Evolutionary conservation across 2,329 filamentous ascomycete genomes (phyloP).

Genomic region (Hysterium pulicare): DNA sequence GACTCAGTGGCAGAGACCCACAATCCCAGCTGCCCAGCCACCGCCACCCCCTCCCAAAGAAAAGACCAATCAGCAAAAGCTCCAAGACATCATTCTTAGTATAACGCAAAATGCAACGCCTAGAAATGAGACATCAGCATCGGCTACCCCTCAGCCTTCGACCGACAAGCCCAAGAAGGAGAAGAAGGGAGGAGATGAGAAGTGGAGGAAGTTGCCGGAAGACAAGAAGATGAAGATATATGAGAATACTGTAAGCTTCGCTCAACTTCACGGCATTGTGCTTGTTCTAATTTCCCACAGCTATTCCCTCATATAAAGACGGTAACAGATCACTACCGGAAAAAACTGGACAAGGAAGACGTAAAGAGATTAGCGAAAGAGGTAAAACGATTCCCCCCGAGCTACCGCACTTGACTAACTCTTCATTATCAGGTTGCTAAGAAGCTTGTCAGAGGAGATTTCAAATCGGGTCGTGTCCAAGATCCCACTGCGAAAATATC

Average conservation of each 20-base stretch:
- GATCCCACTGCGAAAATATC: conserved; percentile 71
- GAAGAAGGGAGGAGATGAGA: conserved; percentile 55
- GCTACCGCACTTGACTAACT: conserved; percentile 10
- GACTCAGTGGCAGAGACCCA: conserved; percentile 80
- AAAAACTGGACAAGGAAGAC: conserved; percentile 80
- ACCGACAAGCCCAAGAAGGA: conserved; percentile 53
- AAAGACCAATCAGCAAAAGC: conserved; percentile 68
- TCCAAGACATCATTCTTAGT: conserved; percentile 73
- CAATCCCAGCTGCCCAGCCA: conserved; percentile 57
- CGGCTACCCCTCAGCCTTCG: conserved; percentile 63
- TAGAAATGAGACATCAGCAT: conserved; percentile 49
- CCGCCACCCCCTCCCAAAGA: conserved; percentile 61
- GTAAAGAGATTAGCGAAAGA: conserved; percentile 64
- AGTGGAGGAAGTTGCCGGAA: conserved; percentile 64
- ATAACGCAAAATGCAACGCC: conserved; percentile 68
- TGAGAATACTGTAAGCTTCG: conserved; percentile 70
- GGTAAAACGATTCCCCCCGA: conserved; percentile 36
- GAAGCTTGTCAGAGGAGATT: conserved; percentile 87
- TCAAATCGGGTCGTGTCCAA: conserved; percentile 80
- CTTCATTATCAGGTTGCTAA: conserved; percentile 59
- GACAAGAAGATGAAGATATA: conserved; percentile 96
- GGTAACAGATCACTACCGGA: conserved; percentile 80
- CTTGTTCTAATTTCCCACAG: conserved; percentile 43
- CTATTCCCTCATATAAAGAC: conserved; percentile 81
- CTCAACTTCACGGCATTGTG: not conserved